phyloP scores from a whole-genome alignment of 2,329 filamentous ascomycete genomes.

The Verticillium nonalfalfae region DNA sequence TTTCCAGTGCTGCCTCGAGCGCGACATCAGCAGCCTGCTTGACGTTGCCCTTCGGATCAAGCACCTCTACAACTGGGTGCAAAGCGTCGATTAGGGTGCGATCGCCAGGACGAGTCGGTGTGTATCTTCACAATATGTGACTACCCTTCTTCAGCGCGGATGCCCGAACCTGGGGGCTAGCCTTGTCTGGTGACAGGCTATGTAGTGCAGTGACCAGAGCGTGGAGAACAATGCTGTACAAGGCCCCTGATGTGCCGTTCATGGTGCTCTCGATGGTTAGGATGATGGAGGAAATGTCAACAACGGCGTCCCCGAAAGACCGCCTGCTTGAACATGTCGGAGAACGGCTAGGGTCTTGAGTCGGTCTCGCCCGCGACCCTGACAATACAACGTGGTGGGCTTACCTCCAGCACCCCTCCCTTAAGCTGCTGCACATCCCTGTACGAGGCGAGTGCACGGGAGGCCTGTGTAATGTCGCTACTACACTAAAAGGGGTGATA shows the following conservation, averaged over 20 bases:
- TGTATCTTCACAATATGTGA: constrained; percentile 78
- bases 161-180: constrained; percentile 16
- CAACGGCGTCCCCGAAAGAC: constrained; percentile 31
- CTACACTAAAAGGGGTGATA: too few relatives aligned
- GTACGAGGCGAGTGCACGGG: too few relatives aligned
- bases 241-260: constrained; percentile 56
- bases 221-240: constrained; percentile 82
- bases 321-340: too few relatives aligned
- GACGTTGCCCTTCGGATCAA: constrained; percentile 59
- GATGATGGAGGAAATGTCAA: constrained; percentile 46
- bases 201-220: constrained; percentile 63
- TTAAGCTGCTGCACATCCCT: too few relatives aligned
- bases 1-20: constrained; percentile 68
- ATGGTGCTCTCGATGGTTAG: constrained; percentile 50
- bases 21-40: constrained; percentile 71
- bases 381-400: too few relatives aligned
- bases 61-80: constrained; percentile 73
- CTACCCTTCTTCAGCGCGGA: constrained; percentile 30
- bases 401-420: too few relatives aligned
- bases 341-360: too few relatives aligned
- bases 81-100: constrained; percentile 87
- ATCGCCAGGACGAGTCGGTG: constrained; percentile 82
- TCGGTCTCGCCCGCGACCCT: too few relatives aligned
- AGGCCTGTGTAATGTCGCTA: too few relatives aligned
- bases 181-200: constrained; percentile 16